Evolutionary conservation across 108 stramenopile species (phyloP).

Genomic region (Conticribra weissflogii): DNA sequence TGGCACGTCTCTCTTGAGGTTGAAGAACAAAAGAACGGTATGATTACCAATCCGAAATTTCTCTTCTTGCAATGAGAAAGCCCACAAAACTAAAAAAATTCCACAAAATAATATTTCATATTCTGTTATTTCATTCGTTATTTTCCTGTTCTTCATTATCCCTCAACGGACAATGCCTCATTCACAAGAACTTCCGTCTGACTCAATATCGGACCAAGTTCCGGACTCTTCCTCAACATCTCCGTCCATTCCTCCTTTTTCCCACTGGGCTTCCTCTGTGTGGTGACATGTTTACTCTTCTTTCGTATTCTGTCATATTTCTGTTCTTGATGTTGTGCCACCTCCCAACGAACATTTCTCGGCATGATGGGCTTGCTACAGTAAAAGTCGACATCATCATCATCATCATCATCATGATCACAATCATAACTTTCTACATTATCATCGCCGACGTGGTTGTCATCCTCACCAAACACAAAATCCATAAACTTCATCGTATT

Average conservation of each 20-base stretch:
- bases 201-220: slow-evolving; percentile 36
- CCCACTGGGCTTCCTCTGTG: slow-evolving; percentile 21
- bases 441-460: not conserved
- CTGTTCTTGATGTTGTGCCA: slow-evolving; percentile 19
- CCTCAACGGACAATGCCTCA: slow-evolving; percentile 36
- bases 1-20: too few species aligned
- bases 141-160: too few species aligned
- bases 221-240: slow-evolving; percentile 25
- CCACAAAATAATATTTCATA: too few species aligned
- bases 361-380: slow-evolving; percentile 10
- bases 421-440: not conserved
- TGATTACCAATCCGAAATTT: too few species aligned
- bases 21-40: too few species aligned
- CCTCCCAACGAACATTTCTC: slow-evolving; percentile 27
- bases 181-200: slow-evolving; percentile 35
- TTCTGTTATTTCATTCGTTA: too few species aligned
- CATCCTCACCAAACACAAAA: slow-evolving; percentile 35
- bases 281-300: slow-evolving; percentile 22
- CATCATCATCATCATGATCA: too few species aligned
- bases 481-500: slow-evolving; percentile 31
- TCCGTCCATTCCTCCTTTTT: slow-evolving; percentile 19
- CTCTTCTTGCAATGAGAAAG: too few species aligned
- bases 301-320: slow-evolving; percentile 13
- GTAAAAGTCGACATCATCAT: too few species aligned
- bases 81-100: too few species aligned